These are phyloP conservation scores for Pneumocystis sp. DNA, from an alignment of 1,139 yeast genomes.

Conservation along the genomic window DNA sequence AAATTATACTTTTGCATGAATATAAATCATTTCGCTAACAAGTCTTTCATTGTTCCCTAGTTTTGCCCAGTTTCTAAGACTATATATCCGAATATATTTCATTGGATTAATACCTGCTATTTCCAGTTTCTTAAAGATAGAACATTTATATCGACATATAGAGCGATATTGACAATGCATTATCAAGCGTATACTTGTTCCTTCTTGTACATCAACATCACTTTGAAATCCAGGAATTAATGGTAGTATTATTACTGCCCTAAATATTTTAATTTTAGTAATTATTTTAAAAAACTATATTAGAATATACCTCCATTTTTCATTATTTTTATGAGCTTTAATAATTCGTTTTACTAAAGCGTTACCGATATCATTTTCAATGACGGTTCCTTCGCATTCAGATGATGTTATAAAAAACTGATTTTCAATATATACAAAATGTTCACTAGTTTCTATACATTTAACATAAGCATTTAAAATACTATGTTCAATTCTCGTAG, in stretches of 20 bases:
- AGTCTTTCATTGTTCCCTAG: constrained; percentile 62
- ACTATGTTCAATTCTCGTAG: constrained; percentile 61
- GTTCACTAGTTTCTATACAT: constrained; percentile 80
- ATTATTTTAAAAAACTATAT: neutral
- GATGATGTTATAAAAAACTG: constrained; percentile 88
- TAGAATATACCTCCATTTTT: constrained; percentile 41
- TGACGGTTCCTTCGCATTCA: constrained; percentile 67
- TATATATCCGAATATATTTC: constrained; percentile 80
- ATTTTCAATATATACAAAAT: constrained; percentile 85
- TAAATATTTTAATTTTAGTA: neutral
- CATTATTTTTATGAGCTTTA: constrained; percentile 64
- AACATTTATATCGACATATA: constrained; percentile 79
- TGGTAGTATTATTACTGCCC: constrained; percentile 81
- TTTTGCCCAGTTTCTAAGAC: constrained; percentile 89
- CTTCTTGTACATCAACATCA: constrained; percentile 85
- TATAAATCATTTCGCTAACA: constrained; percentile 81
- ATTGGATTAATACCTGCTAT: constrained; percentile 69
- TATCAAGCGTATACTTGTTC: constrained; percentile 82
- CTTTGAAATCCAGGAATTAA: constrained; percentile 96
- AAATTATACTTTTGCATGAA: constrained; percentile 55
- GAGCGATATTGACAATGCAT: constrained; percentile 95
- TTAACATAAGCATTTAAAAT: constrained; percentile 87
- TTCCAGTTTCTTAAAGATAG: constrained; percentile 70
- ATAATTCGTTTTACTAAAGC: constrained; percentile 90
- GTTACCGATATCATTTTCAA: constrained; percentile 85